phyloP scores from a whole-genome alignment of 2,329 filamentous ascomycete species.

The Penicillium sp. region DNA sequence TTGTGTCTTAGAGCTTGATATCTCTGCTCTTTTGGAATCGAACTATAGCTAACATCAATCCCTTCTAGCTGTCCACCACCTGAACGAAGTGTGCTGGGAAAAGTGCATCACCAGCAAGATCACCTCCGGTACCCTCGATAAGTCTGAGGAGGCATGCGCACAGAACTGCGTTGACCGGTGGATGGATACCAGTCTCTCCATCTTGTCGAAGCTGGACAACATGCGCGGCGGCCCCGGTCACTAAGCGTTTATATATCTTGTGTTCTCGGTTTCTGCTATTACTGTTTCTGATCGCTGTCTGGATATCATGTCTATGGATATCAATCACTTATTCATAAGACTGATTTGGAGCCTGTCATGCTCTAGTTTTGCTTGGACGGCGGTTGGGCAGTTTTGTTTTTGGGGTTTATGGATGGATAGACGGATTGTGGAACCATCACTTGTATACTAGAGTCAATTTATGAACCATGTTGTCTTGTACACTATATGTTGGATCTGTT shows the following conservation, averaged over 20 bases:
- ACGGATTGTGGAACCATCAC: conserved; percentile 10
- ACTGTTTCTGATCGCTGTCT: background rate
- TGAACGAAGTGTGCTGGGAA: conserved; percentile 83
- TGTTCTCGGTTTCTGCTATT: background rate
- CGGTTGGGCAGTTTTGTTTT: conserved; percentile 2
- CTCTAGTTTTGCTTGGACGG: background rate
- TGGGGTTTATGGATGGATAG: conserved; percentile 5
- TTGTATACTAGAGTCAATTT: conserved; percentile 27
- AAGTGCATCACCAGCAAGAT: conserved; percentile 83
- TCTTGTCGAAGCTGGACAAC: conserved; percentile 79
- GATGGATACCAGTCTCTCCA: conserved; percentile 80
- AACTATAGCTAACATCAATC: conserved; percentile 9
- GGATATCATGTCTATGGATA: background rate
- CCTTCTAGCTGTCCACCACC: conserved; percentile 59
- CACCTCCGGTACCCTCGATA: conserved; percentile 69
- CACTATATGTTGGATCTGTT: too few relatives aligned
- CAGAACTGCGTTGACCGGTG: conserved; percentile 93
- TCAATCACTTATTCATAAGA: background rate
- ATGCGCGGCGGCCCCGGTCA: conserved; percentile 44
- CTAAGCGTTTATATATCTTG: conserved; percentile 17
- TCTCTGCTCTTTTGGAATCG: background rate
- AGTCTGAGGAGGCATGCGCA: conserved; percentile 76
- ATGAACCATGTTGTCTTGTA: conserved; percentile 13
- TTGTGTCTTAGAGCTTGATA: background rate
- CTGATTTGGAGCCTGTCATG: background rate